Percentiles rank a stretch among this genome's conserved stretches.
phyloP scores from a whole-genome alignment of 257 asterid genomes.

The Paulownia fortunei region DNA sequence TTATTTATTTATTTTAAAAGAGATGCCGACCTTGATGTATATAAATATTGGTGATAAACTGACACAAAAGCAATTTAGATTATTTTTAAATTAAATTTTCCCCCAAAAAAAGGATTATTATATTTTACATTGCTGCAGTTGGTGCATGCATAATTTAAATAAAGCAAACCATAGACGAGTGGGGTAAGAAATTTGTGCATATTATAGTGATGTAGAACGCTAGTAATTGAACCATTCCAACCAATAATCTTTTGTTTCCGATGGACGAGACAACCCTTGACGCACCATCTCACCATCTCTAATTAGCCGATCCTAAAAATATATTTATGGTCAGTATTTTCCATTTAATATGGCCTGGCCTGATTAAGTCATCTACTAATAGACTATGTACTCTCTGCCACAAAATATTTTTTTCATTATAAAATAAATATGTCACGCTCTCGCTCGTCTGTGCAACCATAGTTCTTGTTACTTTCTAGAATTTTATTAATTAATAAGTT shows the following conservation, averaged over 20 bases:
- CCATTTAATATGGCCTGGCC: too few species aligned
- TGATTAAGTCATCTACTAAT: neutral
- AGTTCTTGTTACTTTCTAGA: too few species aligned
- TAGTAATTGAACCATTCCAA: neutral
- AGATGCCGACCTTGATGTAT: neutral
- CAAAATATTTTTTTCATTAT: too few species aligned
- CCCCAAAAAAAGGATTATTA: neutral
- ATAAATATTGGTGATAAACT: neutral
- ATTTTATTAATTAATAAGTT: too few species aligned
- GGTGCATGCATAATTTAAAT: neutral
- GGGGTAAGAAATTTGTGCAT: neutral
- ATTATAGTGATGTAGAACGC: neutral
- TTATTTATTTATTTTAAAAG: neutral
- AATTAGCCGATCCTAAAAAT: too few species aligned
- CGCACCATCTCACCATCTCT: neutral
- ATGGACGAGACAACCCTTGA: neutral
- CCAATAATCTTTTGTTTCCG: neutral
- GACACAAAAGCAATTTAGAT: neutral
- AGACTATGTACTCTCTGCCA: too few species aligned
- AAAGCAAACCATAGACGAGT: neutral
- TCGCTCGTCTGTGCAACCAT: too few species aligned
- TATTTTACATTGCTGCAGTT: neutral
- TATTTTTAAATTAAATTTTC: too few species aligned
- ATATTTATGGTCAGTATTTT: too few species aligned
- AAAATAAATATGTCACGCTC: too few species aligned